A percentile compares a stretch with the other conserved stretches of the same genome.
Conservation (phyloP, 2,329 filamentous ascomycete genomes). For the Fusarium drepaniforme region DNA sequence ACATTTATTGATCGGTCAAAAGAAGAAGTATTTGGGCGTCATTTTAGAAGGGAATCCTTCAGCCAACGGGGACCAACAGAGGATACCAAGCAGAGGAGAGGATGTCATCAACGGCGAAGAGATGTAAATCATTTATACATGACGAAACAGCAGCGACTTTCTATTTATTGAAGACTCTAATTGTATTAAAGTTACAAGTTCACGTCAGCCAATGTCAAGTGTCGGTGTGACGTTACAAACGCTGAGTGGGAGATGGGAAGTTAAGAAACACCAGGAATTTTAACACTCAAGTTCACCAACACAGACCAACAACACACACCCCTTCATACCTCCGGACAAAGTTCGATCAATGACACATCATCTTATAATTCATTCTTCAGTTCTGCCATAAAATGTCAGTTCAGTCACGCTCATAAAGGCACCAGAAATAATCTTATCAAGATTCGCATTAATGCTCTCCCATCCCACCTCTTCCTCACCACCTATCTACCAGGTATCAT, state of each 20-base stretch:
- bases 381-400: not conserved
- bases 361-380: not conserved
- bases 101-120: not conserved
- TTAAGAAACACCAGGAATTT: not conserved
- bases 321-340: not conserved
- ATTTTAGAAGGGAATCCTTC: not conserved
- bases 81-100: not conserved
- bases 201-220: not conserved
- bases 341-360: not conserved
- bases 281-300: not conserved
- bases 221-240: not conserved
- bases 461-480: slow-evolving; percentile 11
- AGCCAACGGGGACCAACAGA: not conserved
- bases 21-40: not conserved
- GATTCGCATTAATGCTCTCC: slow-evolving; percentile 36
- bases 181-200: not conserved
- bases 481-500: slow-evolving; percentile 32
- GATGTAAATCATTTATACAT: not conserved
- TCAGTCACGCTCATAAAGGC: not conserved
- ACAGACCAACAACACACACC: not conserved
- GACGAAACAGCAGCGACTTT: not conserved
- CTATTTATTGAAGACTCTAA: not conserved
- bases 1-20: not conserved
- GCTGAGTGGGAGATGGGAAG: not conserved
- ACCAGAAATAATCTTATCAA: slow-evolving; percentile 1